Conservation (phyloP, 2,329 filamentous ascomycete species). For the Exophiala xenobiotica region DNA sequence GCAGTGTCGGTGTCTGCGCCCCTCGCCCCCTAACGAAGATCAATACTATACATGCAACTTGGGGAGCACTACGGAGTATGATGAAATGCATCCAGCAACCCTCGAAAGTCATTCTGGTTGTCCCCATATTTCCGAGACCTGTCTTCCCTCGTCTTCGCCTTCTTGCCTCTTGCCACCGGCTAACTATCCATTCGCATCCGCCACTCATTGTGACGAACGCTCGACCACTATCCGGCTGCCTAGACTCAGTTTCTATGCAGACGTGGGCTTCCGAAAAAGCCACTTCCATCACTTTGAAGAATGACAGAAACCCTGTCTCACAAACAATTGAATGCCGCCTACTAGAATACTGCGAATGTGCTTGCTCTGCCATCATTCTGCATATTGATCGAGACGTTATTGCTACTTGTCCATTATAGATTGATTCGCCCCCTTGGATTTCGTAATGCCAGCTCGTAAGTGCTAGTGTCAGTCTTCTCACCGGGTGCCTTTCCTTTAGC, state of each 20-base stretch:
- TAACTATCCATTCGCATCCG: too few relatives aligned
- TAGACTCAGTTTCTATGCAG: too few relatives aligned
- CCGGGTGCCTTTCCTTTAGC: background rate
- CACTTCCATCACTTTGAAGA: background rate
- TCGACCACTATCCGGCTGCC: too few relatives aligned
- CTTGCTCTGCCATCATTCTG: too few relatives aligned
- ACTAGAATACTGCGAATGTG: background rate
- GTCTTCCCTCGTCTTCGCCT: background rate
- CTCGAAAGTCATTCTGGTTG: too few relatives aligned
- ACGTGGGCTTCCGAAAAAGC: too few relatives aligned
- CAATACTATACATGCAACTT: background rate
- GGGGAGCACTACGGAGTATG: too few relatives aligned
- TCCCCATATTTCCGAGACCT: background rate
- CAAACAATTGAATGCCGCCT: background rate
- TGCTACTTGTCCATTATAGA: too few relatives aligned
- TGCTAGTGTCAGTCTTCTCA: too few relatives aligned
- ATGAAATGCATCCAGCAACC: too few relatives aligned
- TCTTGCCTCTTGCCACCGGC: background rate
- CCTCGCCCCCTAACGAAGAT: constrained; percentile 10
- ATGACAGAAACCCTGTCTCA: background rate
- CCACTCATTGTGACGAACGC: too few relatives aligned
- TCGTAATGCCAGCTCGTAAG: background rate
- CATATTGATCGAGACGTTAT: too few relatives aligned
- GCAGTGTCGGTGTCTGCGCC: constrained; percentile 7
- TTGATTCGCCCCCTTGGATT: background rate